These are phyloP conservation scores for Kwoniella botswanensis DNA, from an alignment of 768 basidiomycete genomes.

Conservation along the genomic window DNA sequence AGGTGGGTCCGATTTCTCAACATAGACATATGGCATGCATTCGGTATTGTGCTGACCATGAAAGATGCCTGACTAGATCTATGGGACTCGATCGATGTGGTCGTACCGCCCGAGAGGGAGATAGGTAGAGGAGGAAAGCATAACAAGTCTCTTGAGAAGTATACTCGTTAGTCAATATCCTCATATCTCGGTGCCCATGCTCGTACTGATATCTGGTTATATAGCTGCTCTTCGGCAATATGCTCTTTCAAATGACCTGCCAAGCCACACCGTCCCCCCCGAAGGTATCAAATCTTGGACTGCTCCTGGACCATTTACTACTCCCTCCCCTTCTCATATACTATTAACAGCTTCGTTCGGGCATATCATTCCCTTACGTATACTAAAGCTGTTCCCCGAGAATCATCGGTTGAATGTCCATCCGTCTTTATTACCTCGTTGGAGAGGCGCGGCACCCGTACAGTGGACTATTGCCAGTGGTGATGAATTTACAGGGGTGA, in stretches of 20 bases:
- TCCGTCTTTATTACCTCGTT: constrained; percentile 81
- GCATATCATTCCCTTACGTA: constrained; percentile 71
- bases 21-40: background rate
- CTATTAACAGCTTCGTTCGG: constrained; percentile 91
- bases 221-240: constrained; percentile 74
- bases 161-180: constrained; percentile 14
- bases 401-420: constrained; percentile 79
- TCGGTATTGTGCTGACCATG: no score
- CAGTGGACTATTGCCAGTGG: constrained; percentile 78
- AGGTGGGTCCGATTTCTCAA: constrained; percentile 61
- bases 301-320: constrained; percentile 60
- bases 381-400: constrained; percentile 69
- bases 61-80: constrained; percentile 64
- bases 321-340: constrained; percentile 59
- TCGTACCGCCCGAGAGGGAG: constrained; percentile 72
- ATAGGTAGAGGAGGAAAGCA: constrained; percentile 69
- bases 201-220: no score
- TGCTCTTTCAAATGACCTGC: constrained; percentile 65
- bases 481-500: constrained; percentile 75
- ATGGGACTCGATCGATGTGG: constrained; percentile 72
- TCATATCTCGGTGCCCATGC: background rate
- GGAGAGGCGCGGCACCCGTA: constrained; percentile 89
- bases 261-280: constrained; percentile 69
- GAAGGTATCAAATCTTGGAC: constrained; percentile 71
- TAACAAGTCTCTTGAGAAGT: constrained; percentile 14